Base-by-base conservation (phyloP, 1,139 yeast genomes). In the Yamadazyma sp. region DNA sequence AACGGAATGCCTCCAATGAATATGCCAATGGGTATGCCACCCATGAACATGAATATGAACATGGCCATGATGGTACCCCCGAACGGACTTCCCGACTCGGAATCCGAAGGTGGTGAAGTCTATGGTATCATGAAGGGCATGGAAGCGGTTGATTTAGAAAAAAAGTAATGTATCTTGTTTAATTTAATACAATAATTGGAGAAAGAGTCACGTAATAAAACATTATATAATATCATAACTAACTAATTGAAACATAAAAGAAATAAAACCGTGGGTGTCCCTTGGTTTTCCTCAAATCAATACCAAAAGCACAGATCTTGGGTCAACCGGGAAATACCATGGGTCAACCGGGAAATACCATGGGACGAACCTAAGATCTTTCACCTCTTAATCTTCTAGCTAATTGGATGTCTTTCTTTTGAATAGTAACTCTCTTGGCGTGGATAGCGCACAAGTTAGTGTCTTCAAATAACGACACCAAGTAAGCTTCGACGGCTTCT, bases 351-450 rank as follows among this genome's bases (percentile, higher is more conserved):
- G 11, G 12, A 23, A 10, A 10, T 4, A 9, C 25, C 12, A n/a
- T 12, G 3, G 5, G 12, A 25, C n/a, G 20, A 9, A 9, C 14
- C 50, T 62, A 70, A 34, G 76, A 61, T 64, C 76, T 67, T 61
- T 71, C 76, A 50, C 77, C 77, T 62, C 77, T 68, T 59, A 71
- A 70, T 67, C 77, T 70, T 68, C 76, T 70, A 37, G 77, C 77
- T 55, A 71, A 70, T 56, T 71, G 76, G 58, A 71, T 71, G 52
- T 71, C 77, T 63, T 71, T 71, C 76, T 71, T 71, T 56, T 71
- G 76, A 47, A 71, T 71, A 42, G 77, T 71, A 45, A 71, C 77
- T 67, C 77, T 70, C 67, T 71, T 71, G 52, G 77, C 77, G 57
- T 71, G 77, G 46, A 71, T 71, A 44, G 77, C 77, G 63, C 76